phyloP scores from a whole-genome alignment of 805 yeast genomes.

The Metschnikowia hibisci region DNA sequence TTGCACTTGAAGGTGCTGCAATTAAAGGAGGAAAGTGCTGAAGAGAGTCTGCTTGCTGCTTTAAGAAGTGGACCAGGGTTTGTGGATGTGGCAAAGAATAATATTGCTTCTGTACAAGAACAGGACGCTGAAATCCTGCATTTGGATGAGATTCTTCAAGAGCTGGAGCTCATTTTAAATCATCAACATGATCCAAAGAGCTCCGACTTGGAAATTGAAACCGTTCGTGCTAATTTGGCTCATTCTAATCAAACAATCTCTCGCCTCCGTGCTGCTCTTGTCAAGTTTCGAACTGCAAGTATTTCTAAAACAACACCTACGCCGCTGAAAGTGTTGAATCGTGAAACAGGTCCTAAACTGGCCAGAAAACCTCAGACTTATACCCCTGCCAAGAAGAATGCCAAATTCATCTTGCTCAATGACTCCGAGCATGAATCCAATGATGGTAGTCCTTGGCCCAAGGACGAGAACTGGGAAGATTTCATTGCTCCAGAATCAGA shows the following conservation, averaged over 20 bases:
- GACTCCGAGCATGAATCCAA: conserved; percentile 21
- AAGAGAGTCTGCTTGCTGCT: neutral
- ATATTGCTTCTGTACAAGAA: conserved; percentile 15
- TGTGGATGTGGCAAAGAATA: neutral
- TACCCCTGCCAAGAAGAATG: conserved; percentile 37
- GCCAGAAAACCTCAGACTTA: conserved; percentile 8
- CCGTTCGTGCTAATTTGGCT: conserved; percentile 57
- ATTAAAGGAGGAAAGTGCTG: conserved; percentile 9
- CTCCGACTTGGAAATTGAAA: conserved; percentile 57
- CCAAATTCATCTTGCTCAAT: conserved; percentile 29
- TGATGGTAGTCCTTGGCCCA: conserved; percentile 14
- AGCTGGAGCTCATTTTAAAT: conserved; percentile 18
- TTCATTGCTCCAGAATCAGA: conserved; percentile 29
- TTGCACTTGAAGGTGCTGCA: conserved; percentile 39
- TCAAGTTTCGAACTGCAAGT: conserved; percentile 36
- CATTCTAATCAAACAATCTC: conserved; percentile 62
- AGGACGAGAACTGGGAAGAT: conserved; percentile 35
- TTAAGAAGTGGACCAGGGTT: conserved; percentile 1
- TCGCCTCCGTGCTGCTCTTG: conserved; percentile 50
- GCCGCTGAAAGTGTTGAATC: conserved; percentile 9
- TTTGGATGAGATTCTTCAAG: conserved; percentile 31
- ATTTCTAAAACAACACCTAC: conserved; percentile 24
- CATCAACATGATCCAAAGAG: conserved; percentile 34
- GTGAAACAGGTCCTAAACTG: conserved; percentile 17
- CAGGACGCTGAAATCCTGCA: conserved; percentile 33